A percentile compares a stretch with the other conserved stretches of the same genome.
Evolutionary conservation across 1,139 yeast genomes (phyloP).

Genomic region (Yamadazyma siamensis): DNA sequence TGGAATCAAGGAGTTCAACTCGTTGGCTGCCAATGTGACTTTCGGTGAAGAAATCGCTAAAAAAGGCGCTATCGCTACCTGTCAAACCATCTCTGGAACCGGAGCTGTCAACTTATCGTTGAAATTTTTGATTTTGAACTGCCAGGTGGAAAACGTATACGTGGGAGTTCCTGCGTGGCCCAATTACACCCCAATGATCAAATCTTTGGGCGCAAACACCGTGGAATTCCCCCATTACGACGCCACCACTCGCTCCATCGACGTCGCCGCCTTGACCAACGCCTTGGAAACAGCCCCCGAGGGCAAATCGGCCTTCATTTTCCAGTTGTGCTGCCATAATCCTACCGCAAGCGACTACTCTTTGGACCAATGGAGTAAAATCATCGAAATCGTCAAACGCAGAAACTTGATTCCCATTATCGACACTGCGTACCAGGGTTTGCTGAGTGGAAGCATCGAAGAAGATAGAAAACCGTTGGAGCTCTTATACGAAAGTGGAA

Average conservation of each 20-base stretch:
- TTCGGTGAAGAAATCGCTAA: constrained; percentile 25
- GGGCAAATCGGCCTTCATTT: constrained; percentile 41
- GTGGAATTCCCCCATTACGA: constrained; percentile 28
- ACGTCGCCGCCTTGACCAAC: constrained; percentile 22
- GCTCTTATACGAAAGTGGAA: constrained; percentile 14
- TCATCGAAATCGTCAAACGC: constrained; percentile 32
- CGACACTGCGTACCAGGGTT: constrained; percentile 58
- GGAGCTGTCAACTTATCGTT: constrained; percentile 39
- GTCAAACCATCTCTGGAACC: constrained; percentile 41
- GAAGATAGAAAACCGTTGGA: constrained; percentile 22
- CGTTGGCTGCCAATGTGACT: constrained; percentile 27
- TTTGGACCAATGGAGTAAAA: constrained; percentile 53
- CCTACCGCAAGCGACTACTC: constrained; percentile 93
- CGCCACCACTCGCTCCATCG: constrained; percentile 20
- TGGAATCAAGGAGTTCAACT: constrained; percentile 34
- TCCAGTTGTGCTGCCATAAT: constrained; percentile 94
- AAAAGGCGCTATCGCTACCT: constrained; percentile 26
- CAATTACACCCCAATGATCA: constrained; percentile 35
- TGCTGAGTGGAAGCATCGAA: constrained; percentile 52
- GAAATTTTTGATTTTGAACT: constrained; percentile 18
- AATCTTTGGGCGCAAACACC: constrained; percentile 24
- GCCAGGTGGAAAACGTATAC: constrained; percentile 25
- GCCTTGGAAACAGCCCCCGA: constrained; percentile 25
- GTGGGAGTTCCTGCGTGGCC: constrained; percentile 41
- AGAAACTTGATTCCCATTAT: constrained; percentile 35